Evolutionary conservation across 2,329 filamentous ascomycete species (phyloP).

Genomic region (Colletotrichum sidae): DNA sequence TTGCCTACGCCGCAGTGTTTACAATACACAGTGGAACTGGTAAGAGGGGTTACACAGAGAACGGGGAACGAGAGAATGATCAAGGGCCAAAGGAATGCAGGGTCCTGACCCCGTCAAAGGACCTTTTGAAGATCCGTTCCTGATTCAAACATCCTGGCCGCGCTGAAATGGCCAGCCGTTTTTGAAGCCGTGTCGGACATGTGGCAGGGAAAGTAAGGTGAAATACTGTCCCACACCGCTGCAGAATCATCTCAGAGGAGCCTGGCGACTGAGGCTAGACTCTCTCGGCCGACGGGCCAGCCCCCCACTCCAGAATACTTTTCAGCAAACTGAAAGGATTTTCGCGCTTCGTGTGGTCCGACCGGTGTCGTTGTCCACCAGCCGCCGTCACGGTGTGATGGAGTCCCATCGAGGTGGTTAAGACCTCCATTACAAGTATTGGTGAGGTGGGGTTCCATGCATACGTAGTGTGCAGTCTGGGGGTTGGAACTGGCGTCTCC

Average conservation of each 20-base stretch:
- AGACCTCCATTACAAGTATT: neutral
- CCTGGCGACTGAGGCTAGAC: slow-evolving; percentile 33
- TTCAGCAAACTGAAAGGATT: slow-evolving; percentile 19
- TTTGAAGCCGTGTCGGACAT: slow-evolving; percentile 6
- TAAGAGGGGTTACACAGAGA: slow-evolving; percentile 2
- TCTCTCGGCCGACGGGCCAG: slow-evolving; percentile 23
- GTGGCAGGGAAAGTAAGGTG: slow-evolving; percentile 25
- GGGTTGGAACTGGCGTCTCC: slow-evolving; percentile 23
- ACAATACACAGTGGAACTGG: neutral
- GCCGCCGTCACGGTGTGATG: slow-evolving; percentile 6
- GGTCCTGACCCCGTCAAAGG: slow-evolving; percentile 21
- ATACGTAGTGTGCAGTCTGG: slow-evolving; percentile 29
- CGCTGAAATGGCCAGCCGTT: slow-evolving; percentile 11
- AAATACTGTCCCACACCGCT: slow-evolving; percentile 30
- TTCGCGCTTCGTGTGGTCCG: slow-evolving; percentile 19
- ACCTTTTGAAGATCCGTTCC: slow-evolving; percentile 28
- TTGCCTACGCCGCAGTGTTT: slow-evolving; percentile 5
- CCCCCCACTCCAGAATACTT: slow-evolving; percentile 15
- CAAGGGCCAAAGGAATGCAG: slow-evolving; percentile 27
- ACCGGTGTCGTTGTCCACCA: slow-evolving; percentile 14
- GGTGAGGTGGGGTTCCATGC: slow-evolving; percentile 25
- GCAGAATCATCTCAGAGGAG: slow-evolving; percentile 25
- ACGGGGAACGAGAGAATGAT: slow-evolving; percentile 4
- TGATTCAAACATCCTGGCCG: slow-evolving; percentile 28
- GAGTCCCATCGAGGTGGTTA: slow-evolving; percentile 31